Conservation (phyloP, 2,329 filamentous ascomycete species). For the Exophiala mesophila region DNA sequence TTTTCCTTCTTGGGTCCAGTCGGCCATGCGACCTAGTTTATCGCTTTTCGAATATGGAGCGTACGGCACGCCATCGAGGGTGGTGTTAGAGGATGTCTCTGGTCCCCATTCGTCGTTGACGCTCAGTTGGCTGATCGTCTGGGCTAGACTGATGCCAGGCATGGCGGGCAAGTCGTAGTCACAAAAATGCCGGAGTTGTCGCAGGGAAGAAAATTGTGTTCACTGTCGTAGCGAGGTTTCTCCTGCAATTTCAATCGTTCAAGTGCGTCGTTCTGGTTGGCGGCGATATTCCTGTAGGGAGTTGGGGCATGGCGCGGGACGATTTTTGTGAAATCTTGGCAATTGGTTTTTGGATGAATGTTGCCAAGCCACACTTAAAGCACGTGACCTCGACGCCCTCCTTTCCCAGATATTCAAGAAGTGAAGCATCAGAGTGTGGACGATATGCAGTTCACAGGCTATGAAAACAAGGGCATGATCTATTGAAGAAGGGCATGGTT, state of each 20-base stretch:
- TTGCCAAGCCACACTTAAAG: too few species aligned
- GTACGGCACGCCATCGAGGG: slow-evolving; percentile 90
- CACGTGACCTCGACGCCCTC: too few species aligned
- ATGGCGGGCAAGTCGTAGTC: too few species aligned
- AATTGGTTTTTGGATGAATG: background rate
- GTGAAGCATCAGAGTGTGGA: too few species aligned
- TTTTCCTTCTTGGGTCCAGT: slow-evolving; percentile 93
- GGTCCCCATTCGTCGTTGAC: slow-evolving; percentile 84
- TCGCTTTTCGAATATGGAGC: slow-evolving; percentile 98
- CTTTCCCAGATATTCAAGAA: too few species aligned
- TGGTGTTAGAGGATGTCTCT: slow-evolving; percentile 74
- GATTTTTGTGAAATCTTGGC: background rate
- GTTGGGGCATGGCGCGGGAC: background rate
- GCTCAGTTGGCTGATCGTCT: slow-evolving; percentile 67
- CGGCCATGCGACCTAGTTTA: slow-evolving; percentile 97
- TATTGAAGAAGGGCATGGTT: background rate
- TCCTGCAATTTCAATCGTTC: too few species aligned
- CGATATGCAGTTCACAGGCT: too few species aligned
- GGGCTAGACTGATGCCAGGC: slow-evolving; percentile 54
- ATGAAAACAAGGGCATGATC: too few species aligned
- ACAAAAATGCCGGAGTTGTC: too few species aligned
- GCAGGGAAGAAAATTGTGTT: too few species aligned
- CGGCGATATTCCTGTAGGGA: too few species aligned
- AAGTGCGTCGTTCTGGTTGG: background rate
- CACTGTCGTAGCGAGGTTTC: too few species aligned